Conservation (phyloP, 208 protist species). For the Acanthamoeba castellanii region DNA sequence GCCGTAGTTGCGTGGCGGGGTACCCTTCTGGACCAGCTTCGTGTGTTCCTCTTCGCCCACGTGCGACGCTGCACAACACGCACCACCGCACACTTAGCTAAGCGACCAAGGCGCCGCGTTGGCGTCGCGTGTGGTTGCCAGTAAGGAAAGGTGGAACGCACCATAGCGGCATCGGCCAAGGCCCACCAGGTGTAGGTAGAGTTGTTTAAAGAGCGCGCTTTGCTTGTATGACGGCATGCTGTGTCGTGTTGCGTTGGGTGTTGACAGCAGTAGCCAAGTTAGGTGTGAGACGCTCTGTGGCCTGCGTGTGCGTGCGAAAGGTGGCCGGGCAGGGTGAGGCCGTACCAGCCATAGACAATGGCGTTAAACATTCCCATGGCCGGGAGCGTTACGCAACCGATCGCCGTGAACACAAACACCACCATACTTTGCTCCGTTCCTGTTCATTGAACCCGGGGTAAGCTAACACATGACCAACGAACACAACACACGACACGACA, state of each 20-base stretch:
- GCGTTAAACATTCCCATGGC: background rate
- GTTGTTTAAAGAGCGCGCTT: background rate
- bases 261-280: background rate
- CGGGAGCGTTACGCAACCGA: constrained; percentile 10
- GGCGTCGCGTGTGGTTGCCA: background rate
- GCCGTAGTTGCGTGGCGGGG: constrained; percentile 15
- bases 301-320: background rate
- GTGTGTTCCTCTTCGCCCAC: constrained; percentile 49
- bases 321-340: background rate
- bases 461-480: no score
- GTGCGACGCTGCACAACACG: background rate
- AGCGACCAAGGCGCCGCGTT: background rate
- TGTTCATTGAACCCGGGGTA: background rate
- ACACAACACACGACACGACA: background rate
- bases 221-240: constrained; percentile 50
- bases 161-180: background rate
- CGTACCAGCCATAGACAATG: constrained; percentile 26
- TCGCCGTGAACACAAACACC: constrained; percentile 36
- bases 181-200: background rate
- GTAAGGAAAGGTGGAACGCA: background rate
- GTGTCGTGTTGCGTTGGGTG: no score
- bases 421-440: constrained; percentile 15
- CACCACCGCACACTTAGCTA: no score
- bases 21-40: constrained; percentile 46
- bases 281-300: background rate